phyloP scores from a whole-genome alignment of 106 monocot genomes.

The Apostasia shenzhenica region DNA sequence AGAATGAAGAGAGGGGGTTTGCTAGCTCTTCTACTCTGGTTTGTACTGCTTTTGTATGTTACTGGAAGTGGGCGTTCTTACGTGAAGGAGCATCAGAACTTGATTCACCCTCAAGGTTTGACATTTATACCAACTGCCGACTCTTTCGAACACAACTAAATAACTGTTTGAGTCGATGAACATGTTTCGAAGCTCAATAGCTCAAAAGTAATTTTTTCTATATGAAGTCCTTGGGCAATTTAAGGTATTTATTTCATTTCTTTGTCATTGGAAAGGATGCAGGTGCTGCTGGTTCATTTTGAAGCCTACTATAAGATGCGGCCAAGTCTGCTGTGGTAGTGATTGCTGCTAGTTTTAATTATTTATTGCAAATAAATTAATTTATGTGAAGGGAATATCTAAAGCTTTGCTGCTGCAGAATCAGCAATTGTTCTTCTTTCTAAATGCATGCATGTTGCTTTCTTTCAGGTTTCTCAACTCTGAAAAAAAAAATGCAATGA shows the following conservation, averaged over 20 bases:
- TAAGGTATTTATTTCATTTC: neutral
- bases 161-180: too few species aligned
- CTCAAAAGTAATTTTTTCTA: neutral
- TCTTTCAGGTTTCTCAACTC: too few species aligned
- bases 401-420: too few species aligned
- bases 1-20: neutral
- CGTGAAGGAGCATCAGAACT: neutral
- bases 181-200: neutral
- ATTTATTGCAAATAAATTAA: too few species aligned
- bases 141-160: neutral
- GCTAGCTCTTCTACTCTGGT: neutral
- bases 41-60: neutral
- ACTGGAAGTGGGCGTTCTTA: neutral
- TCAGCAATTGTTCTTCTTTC: too few species aligned
- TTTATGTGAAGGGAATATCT: too few species aligned
- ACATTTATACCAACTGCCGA: neutral
- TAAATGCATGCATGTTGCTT: too few species aligned
- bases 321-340: slow-evolving; percentile 3
- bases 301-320: slow-evolving; percentile 1
- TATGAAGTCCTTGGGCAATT: neutral
- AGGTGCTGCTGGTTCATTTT: slow-evolving; percentile 19
- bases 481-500: too few species aligned
- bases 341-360: neutral
- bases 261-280: neutral
- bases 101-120: slow-evolving; percentile 7